These are phyloP conservation scores for Zalaria obscura DNA, from an alignment of 2,329 filamentous ascomycete species.

Conservation along the genomic window DNA sequence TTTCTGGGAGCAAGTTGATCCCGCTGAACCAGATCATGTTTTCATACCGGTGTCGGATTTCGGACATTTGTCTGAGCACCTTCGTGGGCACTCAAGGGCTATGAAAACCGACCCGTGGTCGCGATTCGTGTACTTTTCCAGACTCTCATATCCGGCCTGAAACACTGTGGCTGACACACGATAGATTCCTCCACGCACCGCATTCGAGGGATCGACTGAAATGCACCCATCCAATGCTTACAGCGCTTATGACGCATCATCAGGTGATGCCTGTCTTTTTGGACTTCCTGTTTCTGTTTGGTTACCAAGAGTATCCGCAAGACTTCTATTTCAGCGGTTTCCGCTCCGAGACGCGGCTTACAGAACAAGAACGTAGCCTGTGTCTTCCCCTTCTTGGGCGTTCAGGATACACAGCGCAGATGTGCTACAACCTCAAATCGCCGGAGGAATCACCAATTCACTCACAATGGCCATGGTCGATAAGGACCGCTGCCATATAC, in stretches of 20 bases:
- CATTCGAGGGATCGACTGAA: not conserved
- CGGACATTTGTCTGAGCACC: not conserved
- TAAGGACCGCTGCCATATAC: constrained; percentile 22
- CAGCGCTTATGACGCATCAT: constrained; percentile 12
- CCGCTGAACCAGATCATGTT: too few relatives aligned
- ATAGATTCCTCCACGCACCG: not conserved
- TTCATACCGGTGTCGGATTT: too few relatives aligned
- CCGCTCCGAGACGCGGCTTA: constrained; percentile 14
- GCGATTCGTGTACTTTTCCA: not conserved
- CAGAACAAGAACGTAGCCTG: constrained; percentile 1
- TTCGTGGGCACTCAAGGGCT: not conserved
- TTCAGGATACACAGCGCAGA: constrained; percentile 20
- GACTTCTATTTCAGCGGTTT: constrained; percentile 26
- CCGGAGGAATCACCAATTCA: constrained; percentile 14
- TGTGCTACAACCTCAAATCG: constrained; percentile 28
- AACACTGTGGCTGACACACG: not conserved
- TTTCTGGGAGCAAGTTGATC: too few relatives aligned
- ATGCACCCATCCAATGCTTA: not conserved
- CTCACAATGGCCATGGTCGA: constrained; percentile 17
- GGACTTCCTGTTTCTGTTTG: constrained; percentile 25
- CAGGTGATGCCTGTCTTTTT: constrained; percentile 22
- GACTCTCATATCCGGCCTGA: not conserved
- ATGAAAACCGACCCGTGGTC: not conserved
- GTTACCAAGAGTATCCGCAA: constrained; percentile 13
- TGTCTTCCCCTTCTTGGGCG: constrained; percentile 17